These are phyloP conservation scores for Euryodendron excelsum DNA, from an alignment of 148 eudicot genomes.

Conservation along the genomic window DNA sequence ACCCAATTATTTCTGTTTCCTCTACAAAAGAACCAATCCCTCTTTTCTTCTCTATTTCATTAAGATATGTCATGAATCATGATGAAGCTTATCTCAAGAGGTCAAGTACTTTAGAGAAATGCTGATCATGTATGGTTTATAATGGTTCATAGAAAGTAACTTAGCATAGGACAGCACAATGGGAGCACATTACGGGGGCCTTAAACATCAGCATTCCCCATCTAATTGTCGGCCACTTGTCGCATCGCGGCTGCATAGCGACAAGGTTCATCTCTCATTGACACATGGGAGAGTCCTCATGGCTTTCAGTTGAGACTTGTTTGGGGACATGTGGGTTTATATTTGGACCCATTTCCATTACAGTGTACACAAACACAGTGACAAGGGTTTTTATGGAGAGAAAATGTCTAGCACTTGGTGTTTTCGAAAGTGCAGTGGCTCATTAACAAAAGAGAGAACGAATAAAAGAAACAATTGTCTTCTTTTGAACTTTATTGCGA, in stretches of 20 bases:
- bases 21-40: not conserved
- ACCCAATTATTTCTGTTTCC: not conserved
- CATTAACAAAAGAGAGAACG: too few relatives aligned
- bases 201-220: too few relatives aligned
- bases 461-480: too few relatives aligned
- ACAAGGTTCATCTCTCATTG: not conserved
- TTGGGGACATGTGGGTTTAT: not conserved
- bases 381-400: too few relatives aligned
- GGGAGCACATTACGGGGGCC: conserved; percentile 5
- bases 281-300: not conserved
- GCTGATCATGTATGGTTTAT: not conserved
- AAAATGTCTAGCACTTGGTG: too few relatives aligned
- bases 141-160: not conserved
- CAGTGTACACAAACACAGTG: not conserved
- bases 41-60: too few relatives aligned
- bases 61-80: too few relatives aligned
- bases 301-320: not conserved
- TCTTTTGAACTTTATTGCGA: too few relatives aligned
- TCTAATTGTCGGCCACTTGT: conserved; percentile 12
- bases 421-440: too few relatives aligned
- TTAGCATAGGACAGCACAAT: not conserved
- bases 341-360: not conserved
- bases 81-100: not conserved
- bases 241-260: not conserved
- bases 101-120: not conserved